Evolutionary conservation across 345 rosid species (phyloP), one percentile per base, ranked within the genome.

Genomic region (Lepidium aucheri): DNA sequence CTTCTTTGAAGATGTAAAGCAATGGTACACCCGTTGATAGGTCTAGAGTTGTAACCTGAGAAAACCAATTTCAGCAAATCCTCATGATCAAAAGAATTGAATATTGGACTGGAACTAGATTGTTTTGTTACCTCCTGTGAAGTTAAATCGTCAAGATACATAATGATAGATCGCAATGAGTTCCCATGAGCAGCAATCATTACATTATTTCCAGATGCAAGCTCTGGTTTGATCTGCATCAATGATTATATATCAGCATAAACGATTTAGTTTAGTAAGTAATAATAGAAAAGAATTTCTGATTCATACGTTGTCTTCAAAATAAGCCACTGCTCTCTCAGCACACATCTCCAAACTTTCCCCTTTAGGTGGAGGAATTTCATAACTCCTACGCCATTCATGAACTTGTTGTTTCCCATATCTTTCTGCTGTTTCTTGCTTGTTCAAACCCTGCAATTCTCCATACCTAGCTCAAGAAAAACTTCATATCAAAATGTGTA

Each of bases 261-360:
- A 30, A 18, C 5, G 3, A 39, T 18, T 13, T 28, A 0, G 4
- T 7, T 7, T 32, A 60, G 24, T 16, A 54, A 18, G 15, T 8
- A 8, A 16, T 14, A 1, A 2, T 20, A 20, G 22, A n/a, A 44
- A 50, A 40, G 43, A 50, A 10, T 18, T 1, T 17, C 14, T 22
- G 32, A 86, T n/a, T 43, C 68, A 13, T 74, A 74, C 78, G 55
- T 62, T 74, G 69, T 74, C 78, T 60, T 68, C 68, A 15, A 74
- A 74, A 24, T 74, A 74, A 54, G 78, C 78, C 0, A 74, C 97
- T 45, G 99, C 99, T 81, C 99, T 84, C 72, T 84, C 73, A 63
- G 99, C 99, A 56, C 99, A 94, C 96, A 94, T 94, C 81, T 91
- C 95, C 78, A 94, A 84, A 77, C 97, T 95, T 83, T 95, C 99